A percentile compares a stretch with the other conserved stretches of the same genome.
Conservation (phyloP, 2,329 filamentous ascomycete genomes). For the Botrytis pseudocinerea region DNA sequence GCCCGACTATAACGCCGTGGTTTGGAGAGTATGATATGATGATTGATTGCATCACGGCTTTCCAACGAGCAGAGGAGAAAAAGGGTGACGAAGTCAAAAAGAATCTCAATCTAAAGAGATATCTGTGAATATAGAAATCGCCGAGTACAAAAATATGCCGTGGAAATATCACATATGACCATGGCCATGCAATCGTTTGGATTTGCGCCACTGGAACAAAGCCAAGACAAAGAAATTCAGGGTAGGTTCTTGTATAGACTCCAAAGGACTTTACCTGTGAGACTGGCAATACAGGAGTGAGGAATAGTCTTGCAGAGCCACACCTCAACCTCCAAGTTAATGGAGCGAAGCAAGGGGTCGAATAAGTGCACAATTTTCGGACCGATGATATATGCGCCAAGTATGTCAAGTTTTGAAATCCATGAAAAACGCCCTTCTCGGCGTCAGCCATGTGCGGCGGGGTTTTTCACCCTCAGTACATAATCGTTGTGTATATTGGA, state of each 20-base stretch:
- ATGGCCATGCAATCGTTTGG: background rate
- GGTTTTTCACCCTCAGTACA: background rate
- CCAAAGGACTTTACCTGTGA: background rate
- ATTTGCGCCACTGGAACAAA: background rate
- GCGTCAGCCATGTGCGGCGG: constrained; percentile 11
- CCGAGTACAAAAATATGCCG: background rate
- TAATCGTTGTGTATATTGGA: constrained; percentile 1
- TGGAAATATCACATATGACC: background rate
- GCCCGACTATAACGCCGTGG: constrained; percentile 1
- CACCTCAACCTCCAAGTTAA: background rate
- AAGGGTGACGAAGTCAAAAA: background rate
- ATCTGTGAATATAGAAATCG: background rate
- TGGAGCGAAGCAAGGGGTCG: background rate
- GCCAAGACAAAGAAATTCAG: background rate
- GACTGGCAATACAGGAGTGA: background rate
- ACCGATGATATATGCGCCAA: constrained; percentile 18
- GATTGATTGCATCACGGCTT: background rate
- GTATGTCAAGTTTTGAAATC: constrained; percentile 5
- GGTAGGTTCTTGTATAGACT: background rate
- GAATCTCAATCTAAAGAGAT: background rate
- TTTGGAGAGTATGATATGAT: background rate
- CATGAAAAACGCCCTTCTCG: background rate
- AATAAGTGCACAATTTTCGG: background rate
- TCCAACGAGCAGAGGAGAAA: background rate
- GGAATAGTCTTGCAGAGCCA: background rate